Evolutionary conservation across 805 yeast species (phyloP).

Genomic region (Nakazawaea anatomiae): DNA sequence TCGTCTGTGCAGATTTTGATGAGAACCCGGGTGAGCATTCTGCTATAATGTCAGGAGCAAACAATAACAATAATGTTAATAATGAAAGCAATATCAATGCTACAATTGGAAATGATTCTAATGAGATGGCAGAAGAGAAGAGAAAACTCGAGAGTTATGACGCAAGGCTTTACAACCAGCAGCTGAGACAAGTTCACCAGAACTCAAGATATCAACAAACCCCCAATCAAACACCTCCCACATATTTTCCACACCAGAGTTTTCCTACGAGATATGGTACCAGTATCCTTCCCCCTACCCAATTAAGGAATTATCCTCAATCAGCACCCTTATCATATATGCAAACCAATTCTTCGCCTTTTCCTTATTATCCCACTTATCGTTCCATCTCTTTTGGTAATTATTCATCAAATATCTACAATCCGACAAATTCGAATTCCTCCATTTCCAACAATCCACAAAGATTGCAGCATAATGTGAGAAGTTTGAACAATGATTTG

Average conservation of each 20-base stretch:
- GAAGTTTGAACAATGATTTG: not conserved
- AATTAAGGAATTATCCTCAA: not conserved
- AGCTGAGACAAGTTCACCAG: not conserved
- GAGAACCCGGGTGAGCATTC: not conserved
- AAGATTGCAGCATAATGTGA: not conserved
- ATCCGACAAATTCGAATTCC: not conserved
- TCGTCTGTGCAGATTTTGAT: not conserved
- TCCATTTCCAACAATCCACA: not conserved
- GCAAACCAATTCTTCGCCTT: not conserved
- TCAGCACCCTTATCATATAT: not conserved
- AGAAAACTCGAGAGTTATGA: conserved; percentile 3
- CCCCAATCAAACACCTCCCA: conserved; percentile 1
- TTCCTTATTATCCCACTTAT: not conserved
- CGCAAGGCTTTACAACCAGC: conserved; percentile 1
- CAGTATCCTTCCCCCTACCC: not conserved
- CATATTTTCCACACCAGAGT: conserved; percentile 3
- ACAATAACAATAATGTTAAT: not conserved
- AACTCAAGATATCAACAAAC: not conserved
- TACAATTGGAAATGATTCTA: not conserved
- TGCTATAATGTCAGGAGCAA: not conserved
- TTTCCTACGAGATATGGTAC: not conserved
- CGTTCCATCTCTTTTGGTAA: not conserved
- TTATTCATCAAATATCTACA: not conserved
- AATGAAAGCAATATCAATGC: not conserved
- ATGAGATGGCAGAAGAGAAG: not conserved